These are phyloP conservation scores for Colletotrichum kahawae DNA, from an alignment of 2,329 filamentous ascomycete genomes.

Conservation along the genomic window DNA sequence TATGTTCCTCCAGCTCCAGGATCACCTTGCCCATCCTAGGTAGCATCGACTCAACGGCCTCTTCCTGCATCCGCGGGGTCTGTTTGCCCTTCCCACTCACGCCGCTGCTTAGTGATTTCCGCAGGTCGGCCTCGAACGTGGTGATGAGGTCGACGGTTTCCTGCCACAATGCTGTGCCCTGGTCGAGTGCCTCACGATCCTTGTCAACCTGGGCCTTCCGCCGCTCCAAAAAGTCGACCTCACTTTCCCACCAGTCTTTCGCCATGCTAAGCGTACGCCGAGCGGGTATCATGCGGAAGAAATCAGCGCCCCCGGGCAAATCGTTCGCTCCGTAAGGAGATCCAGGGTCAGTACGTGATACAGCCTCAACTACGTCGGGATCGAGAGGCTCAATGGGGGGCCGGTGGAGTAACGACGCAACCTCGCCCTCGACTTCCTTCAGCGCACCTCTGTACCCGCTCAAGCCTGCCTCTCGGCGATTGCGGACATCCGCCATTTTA, in stretches of 20 bases:
- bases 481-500: slow-evolving; percentile 67
- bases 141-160: slow-evolving; percentile 63
- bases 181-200: slow-evolving; percentile 69
- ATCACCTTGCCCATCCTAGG: slow-evolving; percentile 62
- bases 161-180: slow-evolving; percentile 71
- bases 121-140: slow-evolving; percentile 69
- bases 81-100: slow-evolving; percentile 33
- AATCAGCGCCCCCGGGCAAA: slow-evolving; percentile 43
- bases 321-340: slow-evolving; percentile 36
- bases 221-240: slow-evolving; percentile 60
- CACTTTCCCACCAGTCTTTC: slow-evolving; percentile 71
- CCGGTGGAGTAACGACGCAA: slow-evolving; percentile 62
- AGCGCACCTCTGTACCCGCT: slow-evolving; percentile 74
- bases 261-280: slow-evolving; percentile 75
- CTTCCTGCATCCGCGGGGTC: slow-evolving; percentile 35
- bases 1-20: slow-evolving; percentile 55
- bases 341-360: background rate
- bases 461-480: slow-evolving; percentile 71
- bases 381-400: slow-evolving; percentile 62
- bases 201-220: slow-evolving; percentile 61
- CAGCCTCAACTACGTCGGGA: slow-evolving; percentile 22
- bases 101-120: slow-evolving; percentile 54
- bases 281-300: slow-evolving; percentile 65
- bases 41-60: slow-evolving; percentile 52
- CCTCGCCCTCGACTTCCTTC: slow-evolving; percentile 67